Base-by-base conservation (phyloP, 108 stramenopile species). In the Cyclotella kingstonii region DNA sequence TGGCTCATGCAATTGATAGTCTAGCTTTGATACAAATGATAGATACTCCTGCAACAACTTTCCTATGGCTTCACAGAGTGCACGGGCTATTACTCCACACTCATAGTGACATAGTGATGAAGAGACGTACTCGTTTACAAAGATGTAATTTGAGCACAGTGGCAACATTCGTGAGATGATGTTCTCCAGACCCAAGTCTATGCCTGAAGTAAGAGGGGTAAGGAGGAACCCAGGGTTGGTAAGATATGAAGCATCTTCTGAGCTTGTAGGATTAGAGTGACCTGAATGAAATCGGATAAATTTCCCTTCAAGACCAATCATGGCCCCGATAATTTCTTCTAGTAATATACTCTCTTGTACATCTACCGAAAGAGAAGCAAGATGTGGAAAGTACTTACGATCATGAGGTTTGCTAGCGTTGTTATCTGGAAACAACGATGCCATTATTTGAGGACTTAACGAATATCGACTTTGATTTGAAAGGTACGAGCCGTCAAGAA, bases 81-180 rank as follows among this genome's bases (percentile, higher is more conserved):
- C 84, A 53, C 94, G 96, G 48, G 90, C 85, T 21, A 95, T 83
- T 19, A 68, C 60, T 7, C 96, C 96, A 58, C 84, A 92, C 63
- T 93, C 93, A 54, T 91, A 91, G 23, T 79, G 59, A 19, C 77
- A 66, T 28, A 77, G 60, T 19, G 76, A 76, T 19, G 73, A 55
- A 6, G 56, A 47, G 4, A 94, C 60, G 60, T 95, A 97, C 21
- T 79, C 53, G 27, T 80, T 74, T 7, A 95, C 85, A 22, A 62
- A 50, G 1, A 87, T 68, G 51, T 76, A 94, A 35, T 79, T 67
- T 12, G 84, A 81, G 9, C 85, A 74, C 19, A 93, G 65, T 10
- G 92, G 92, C 38, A 94, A 78, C 19, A 96, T 71, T 48, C 68
- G 49, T 15, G 77, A 60, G 21, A 92, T 78, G 30, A 90, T 39